Evolutionary conservation across 2,329 filamentous ascomycete genomes (phyloP).

Genomic region (Ceratocystis harringtonii): DNA sequence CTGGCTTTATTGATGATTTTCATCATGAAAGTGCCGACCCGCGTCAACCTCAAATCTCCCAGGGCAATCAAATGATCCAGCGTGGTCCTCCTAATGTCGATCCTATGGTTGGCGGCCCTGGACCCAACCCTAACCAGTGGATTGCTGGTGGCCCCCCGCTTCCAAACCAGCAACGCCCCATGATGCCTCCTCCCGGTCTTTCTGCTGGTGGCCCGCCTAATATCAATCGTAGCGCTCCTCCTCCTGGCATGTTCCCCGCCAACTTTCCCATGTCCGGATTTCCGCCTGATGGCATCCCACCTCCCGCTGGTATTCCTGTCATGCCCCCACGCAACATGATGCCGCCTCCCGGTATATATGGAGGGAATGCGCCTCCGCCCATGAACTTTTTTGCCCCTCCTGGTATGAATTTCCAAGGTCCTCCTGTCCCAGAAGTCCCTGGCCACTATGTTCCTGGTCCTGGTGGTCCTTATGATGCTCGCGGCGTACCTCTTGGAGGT

Average conservation of each 20-base stretch:
- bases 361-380: conserved; percentile 30
- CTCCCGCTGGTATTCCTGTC: conserved; percentile 35
- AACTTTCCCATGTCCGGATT: conserved; percentile 38
- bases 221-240: conserved; percentile 32
- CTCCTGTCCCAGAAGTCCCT: conserved; percentile 30
- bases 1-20: conserved; percentile 42
- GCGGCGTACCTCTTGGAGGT: conserved; percentile 31
- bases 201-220: conserved; percentile 20
- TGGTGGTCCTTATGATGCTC: conserved; percentile 38
- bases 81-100: conserved; percentile 47
- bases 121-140: conserved; percentile 33
- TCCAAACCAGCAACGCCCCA: conserved; percentile 25
- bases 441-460: conserved; percentile 10
- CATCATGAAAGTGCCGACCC: conserved; percentile 34
- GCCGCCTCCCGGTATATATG: conserved; percentile 44
- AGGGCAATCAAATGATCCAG: conserved; percentile 51
- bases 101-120: conserved; percentile 29
- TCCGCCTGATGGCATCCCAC: conserved; percentile 16
- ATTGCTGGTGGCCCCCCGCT: conserved; percentile 31
- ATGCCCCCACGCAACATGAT: conserved; percentile 40
- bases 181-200: conserved; percentile 48
- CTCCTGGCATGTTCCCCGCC: conserved; percentile 46
- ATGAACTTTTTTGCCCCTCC: conserved; percentile 38
- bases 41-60: conserved; percentile 32
- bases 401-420: conserved; percentile 36